Evolutionary conservation across 345 rosid genomes (phyloP).

Genomic region (Heritiera littoralis): DNA sequence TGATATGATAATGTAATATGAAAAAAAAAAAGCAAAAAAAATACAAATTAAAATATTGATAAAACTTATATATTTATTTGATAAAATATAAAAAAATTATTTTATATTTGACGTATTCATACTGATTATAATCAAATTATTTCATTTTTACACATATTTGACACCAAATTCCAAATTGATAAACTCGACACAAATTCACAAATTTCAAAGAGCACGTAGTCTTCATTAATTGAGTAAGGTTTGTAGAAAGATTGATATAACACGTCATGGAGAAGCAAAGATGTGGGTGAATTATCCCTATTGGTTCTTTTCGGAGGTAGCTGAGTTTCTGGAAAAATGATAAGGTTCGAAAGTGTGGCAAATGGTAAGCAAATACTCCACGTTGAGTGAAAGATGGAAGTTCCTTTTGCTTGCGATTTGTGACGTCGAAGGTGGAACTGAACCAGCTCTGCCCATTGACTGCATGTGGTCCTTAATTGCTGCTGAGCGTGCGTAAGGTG

Average conservation of each 20-base stretch:
- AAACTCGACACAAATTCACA: no score
- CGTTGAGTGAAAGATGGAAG: background rate
- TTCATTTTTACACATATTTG: no score
- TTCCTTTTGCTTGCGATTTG: background rate
- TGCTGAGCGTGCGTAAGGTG: background rate
- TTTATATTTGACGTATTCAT: no score
- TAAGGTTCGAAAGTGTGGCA: background rate
- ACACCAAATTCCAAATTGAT: no score
- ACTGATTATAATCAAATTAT: no score
- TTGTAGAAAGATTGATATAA: constrained; percentile 1
- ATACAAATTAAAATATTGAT: no score
- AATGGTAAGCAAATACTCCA: background rate
- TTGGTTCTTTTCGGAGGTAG: background rate
- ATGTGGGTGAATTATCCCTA: no score
- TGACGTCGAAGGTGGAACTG: background rate
- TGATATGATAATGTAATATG: no score
- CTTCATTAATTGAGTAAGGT: background rate
- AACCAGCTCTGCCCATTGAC: background rate
- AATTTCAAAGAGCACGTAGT: background rate
- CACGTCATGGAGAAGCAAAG: constrained; percentile 16
- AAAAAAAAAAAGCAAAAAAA: no score
- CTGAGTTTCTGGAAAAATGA: background rate
- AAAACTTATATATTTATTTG: no score
- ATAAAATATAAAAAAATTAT: no score
- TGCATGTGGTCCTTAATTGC: constrained; percentile 15